A percentile compares a stretch with the other conserved stretches of the same genome.
These are phyloP conservation scores for Pyricularia sp. DNA, from an alignment of 2,329 filamentous ascomycete genomes.

Conservation along the genomic window DNA sequence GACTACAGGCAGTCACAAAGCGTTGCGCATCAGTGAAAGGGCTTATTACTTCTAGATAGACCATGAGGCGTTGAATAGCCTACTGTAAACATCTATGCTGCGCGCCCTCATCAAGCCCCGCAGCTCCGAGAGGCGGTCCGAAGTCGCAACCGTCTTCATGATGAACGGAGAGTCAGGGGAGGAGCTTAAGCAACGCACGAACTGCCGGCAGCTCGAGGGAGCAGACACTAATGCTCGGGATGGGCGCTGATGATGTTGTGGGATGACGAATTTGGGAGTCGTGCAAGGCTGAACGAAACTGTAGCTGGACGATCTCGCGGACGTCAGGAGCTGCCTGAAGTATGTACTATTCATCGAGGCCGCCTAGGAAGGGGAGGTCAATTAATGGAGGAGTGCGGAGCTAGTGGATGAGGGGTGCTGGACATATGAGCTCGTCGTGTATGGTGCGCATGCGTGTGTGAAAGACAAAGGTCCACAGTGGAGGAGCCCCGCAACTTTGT, in stretches of 20 bases:
- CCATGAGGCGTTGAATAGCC: constrained; percentile 15
- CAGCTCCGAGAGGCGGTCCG: constrained; percentile 64
- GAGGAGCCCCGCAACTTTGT: background rate
- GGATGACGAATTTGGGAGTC: background rate
- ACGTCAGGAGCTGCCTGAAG: background rate
- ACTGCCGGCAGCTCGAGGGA: background rate
- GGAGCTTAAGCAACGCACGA: background rate
- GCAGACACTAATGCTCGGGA: background rate
- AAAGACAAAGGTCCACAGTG: background rate
- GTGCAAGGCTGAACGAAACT: background rate
- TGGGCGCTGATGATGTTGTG: background rate
- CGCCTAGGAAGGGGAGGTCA: background rate
- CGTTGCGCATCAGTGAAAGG: constrained; percentile 9
- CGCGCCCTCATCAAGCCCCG: constrained; percentile 79
- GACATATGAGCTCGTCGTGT: background rate
- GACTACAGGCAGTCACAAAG: constrained; percentile 42
- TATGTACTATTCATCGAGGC: background rate
- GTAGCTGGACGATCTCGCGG: background rate
- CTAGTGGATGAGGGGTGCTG: background rate
- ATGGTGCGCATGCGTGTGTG: background rate
- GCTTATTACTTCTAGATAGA: background rate
- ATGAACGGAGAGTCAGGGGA: background rate
- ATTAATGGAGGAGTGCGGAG: background rate
- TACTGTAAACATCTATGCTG: constrained; percentile 89
- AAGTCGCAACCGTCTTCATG: constrained; percentile 76